phyloP scores from a whole-genome alignment of 352 stramenopile genomes.

The Phytophthora pistaciae region DNA sequence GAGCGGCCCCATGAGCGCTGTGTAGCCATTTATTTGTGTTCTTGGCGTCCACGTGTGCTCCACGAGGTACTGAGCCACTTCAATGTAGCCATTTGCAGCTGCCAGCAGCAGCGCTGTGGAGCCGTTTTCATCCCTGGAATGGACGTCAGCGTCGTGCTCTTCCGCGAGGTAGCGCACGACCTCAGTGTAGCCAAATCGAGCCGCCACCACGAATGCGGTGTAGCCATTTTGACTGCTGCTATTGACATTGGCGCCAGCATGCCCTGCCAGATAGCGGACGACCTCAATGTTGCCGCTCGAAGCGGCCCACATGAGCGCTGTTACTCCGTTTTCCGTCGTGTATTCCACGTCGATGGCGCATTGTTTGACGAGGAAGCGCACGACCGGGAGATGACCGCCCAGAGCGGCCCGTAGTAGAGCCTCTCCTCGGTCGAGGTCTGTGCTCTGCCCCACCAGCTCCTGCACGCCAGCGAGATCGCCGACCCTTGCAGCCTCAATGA shows the following conservation, averaged over 20 bases:
- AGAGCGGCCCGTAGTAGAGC: neutral
- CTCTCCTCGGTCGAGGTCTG: neutral
- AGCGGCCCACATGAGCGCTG: neutral
- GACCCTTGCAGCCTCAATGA: neutral
- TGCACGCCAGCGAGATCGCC: neutral
- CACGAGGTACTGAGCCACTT: neutral
- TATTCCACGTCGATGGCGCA: neutral
- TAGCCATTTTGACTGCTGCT: neutral
- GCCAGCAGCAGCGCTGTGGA: neutral
- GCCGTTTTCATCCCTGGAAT: neutral
- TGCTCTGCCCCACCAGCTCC: neutral
- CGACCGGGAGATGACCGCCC: neutral
- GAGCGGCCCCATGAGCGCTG: constrained; percentile 8
- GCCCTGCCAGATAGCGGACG: neutral
- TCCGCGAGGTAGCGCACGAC: neutral
- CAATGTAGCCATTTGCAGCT: neutral
- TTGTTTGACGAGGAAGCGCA: neutral
- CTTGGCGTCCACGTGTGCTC: neutral
- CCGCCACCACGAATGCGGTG: neutral
- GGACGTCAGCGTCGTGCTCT: neutral
- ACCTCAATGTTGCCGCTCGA: neutral
- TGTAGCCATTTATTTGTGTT: neutral
- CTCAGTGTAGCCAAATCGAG: neutral
- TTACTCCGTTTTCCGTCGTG: neutral
- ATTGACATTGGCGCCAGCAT: neutral